Evolutionary conservation across 73 alveolate species (phyloP).

Genomic region (Symbiodinium pilosum): DNA sequence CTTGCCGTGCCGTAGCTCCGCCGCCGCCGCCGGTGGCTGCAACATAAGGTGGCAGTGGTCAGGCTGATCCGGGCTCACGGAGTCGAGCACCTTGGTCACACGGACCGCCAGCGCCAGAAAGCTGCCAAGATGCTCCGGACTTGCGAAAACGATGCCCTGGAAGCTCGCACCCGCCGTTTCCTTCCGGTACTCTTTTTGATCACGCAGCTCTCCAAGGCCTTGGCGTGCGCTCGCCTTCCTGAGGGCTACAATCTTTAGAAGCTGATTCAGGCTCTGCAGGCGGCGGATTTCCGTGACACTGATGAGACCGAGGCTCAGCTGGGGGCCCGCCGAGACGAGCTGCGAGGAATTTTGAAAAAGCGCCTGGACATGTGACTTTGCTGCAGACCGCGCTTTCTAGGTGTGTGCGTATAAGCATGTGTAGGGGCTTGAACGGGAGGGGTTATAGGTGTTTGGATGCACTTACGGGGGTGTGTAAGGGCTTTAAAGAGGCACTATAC

Average conservation of each 20-base stretch:
- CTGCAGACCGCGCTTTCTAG: not conserved
- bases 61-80: not conserved
- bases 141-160: not conserved
- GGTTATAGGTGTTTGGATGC: too few relatives aligned
- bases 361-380: not conserved
- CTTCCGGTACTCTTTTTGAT: not conserved
- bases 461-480: too few relatives aligned
- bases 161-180: not conserved
- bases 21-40: not conserved
- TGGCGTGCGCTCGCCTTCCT: not conserved
- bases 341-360: not conserved
- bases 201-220: not conserved
- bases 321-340: not conserved
- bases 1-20: too few relatives aligned
- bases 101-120: not conserved
- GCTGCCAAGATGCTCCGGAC: not conserved
- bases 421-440: too few relatives aligned
- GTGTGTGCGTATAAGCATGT: too few relatives aligned
- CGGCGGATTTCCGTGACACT: not conserved
- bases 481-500: too few relatives aligned
- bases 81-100: not conserved
- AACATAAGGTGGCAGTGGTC: not conserved
- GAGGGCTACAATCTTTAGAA: too few relatives aligned
- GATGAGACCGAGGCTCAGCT: not conserved
- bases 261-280: not conserved